Percentiles rank a stretch among this genome's conserved stretches.
These are phyloP conservation scores for Aspergillus sp. DNA, from an alignment of 2,329 filamentous ascomycete species.

Conservation along the genomic window DNA sequence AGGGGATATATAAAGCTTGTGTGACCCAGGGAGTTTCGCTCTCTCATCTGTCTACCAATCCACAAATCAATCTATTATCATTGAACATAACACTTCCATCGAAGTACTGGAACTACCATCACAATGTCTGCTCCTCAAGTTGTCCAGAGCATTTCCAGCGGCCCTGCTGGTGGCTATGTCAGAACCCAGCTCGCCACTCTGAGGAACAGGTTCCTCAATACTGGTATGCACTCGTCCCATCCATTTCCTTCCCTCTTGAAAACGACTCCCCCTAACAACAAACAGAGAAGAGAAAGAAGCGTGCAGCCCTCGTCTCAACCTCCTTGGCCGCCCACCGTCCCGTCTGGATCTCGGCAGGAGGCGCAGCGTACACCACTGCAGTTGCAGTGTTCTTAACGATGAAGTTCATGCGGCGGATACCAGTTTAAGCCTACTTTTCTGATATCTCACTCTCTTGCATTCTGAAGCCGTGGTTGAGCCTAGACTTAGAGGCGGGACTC, in stretches of 20 bases:
- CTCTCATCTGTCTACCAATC: not conserved
- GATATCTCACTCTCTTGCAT: not conserved
- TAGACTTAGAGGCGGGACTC: constrained; percentile 12
- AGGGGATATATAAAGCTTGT: constrained; percentile 20
- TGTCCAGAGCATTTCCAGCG: constrained; percentile 21
- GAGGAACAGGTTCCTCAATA: constrained; percentile 21
- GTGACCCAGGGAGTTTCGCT: not conserved
- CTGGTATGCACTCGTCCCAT: constrained; percentile 14
- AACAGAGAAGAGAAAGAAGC: constrained; percentile 28
- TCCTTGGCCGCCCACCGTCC: constrained; percentile 34
- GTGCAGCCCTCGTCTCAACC: constrained; percentile 28
- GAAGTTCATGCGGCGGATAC: constrained; percentile 28
- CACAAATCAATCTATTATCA: not conserved
- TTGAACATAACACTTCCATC: not conserved
- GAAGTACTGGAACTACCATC: not conserved
- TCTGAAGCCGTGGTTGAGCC: constrained; percentile 3
- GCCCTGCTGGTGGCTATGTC: constrained; percentile 17
- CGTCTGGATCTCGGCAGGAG: constrained; percentile 33
- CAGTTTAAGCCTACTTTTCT: constrained; percentile 4
- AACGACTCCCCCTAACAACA: not conserved
- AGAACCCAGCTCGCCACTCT: constrained; percentile 19
- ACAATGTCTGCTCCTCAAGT: constrained; percentile 24
- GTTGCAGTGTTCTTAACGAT: constrained; percentile 34
- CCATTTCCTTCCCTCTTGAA: not conserved
- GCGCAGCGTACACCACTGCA: constrained; percentile 32